Evolutionary conservation across 2,329 filamentous ascomycete species (phyloP).

Genomic region (Paecilomyces sp.): DNA sequence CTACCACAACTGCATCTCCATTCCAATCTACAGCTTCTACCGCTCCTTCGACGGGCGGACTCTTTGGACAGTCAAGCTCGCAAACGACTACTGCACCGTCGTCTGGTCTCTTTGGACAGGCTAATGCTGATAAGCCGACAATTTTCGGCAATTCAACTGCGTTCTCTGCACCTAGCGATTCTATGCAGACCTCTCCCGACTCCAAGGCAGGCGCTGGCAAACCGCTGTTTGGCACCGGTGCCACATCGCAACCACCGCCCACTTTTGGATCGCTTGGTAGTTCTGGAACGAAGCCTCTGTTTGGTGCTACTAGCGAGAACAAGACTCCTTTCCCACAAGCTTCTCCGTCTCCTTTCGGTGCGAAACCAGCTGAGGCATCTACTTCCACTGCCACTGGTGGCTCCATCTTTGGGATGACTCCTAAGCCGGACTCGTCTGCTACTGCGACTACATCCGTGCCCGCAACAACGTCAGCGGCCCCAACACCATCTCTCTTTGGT

Average conservation of each 20-base stretch:
- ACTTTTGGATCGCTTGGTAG: constrained; percentile 12
- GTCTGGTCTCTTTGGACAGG: constrained; percentile 15
- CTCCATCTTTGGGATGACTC: constrained; percentile 22
- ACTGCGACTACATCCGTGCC: constrained; percentile 7
- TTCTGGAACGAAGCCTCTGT: constrained; percentile 9
- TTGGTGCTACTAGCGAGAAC: constrained; percentile 8
- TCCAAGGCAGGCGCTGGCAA: constrained; percentile 11
- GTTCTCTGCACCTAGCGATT: constrained; percentile 13
- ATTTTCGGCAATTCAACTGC: constrained; percentile 21
- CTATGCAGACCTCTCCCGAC: constrained; percentile 29
- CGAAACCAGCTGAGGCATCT: constrained; percentile 11
- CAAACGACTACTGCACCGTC: constrained; percentile 8
- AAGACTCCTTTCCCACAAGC: constrained; percentile 14
- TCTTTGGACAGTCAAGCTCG: constrained; percentile 15
- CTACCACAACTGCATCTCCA: constrained; percentile 6
- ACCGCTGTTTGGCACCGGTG: constrained; percentile 16
- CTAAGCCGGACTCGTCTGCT: constrained; percentile 7
- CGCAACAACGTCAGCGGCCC: constrained; percentile 8
- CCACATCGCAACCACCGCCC: constrained; percentile 5
- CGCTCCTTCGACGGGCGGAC: constrained; percentile 10
- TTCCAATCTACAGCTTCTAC: constrained; percentile 10
- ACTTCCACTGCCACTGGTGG: constrained; percentile 9
- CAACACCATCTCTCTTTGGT: constrained; percentile 10
- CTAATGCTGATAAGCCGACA: constrained; percentile 13
- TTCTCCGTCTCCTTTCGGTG: constrained; percentile 16